Evolutionary conservation across 257 asterid species (phyloP), one percentile per base, ranked within the genome.

Genomic region (Nemophila menziesii): DNA sequence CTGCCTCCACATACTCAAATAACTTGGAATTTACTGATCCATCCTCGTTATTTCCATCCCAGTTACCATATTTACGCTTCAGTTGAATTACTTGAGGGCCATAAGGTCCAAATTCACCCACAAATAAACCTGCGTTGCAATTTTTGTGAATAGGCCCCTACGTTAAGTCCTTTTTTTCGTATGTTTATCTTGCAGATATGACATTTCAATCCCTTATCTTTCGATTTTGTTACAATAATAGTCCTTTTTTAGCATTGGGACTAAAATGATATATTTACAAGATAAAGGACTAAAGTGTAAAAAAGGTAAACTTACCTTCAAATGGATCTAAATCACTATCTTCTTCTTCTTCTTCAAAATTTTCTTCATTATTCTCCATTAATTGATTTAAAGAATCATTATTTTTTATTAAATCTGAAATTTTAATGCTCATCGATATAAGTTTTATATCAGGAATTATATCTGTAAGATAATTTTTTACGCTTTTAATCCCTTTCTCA

Each of bases 1-100:
- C 86, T 59, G 96, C 98, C 70, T 90, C 98, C 45, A 90, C 96
- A 49, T 81, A 90, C 63, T 90, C 98, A 43, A 80, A 85, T 57
- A 85, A 90, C 66, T 85, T 85, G 44, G 85, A 44, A 60, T 72
- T 70, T n/a, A n/a, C n/a, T 33, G 80, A 66, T 22, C 82, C 70
- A 58, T 74, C 80, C 60, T 67, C 75, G 43, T 62, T 39, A 59
- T 39, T 63, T 41, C 68, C 83, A 46, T 81, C 96, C 98, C 98
- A 85, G 61, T 79, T 96, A 55, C 98, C 98, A 74, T 70, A 79
- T 71, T 70, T 72, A 58, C 79, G 93, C 69, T 71, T 81, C 72
- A 90, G 56, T 50, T 74, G 93, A 58, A 90, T 79, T 36, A 90
- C 92, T 64, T 90, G 94, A 49, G 98, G 81, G 45, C 83, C 53